phyloP scores from a whole-genome alignment of 257 asterid species.

The Fraxinus pennsylvanica region DNA sequence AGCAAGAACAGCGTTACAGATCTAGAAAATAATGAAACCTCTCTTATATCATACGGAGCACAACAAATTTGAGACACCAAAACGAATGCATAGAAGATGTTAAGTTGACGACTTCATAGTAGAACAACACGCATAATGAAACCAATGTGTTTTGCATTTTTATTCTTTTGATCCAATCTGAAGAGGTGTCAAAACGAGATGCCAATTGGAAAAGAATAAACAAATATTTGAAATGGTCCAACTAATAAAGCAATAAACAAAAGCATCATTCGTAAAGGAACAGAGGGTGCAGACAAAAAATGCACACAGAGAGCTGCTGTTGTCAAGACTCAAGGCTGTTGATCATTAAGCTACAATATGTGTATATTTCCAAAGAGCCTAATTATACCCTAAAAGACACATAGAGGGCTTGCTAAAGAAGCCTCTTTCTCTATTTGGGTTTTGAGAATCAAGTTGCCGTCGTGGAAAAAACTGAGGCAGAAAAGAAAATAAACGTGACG shows the following conservation, averaged over 20 bases:
- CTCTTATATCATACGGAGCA: slow-evolving; percentile 28
- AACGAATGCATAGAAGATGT: slow-evolving; percentile 13
- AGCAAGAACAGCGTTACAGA: slow-evolving; percentile 97
- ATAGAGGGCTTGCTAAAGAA: neutral
- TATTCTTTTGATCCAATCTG: neutral
- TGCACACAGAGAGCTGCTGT: neutral
- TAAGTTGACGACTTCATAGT: neutral
- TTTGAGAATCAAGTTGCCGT: too few species aligned
- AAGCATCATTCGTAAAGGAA: neutral
- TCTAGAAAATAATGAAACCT: slow-evolving; percentile 51
- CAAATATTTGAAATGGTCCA: neutral
- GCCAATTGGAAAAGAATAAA: neutral
- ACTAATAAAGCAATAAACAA: neutral
- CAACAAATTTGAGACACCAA: slow-evolving; percentile 25
- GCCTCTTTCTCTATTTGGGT: neutral
- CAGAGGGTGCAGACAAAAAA: neutral
- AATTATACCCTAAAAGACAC: neutral
- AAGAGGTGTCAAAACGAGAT: neutral
- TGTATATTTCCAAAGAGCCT: neutral
- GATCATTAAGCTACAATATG: neutral
- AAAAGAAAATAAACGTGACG: too few species aligned
- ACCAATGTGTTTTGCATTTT: neutral
- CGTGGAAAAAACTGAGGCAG: too few species aligned
- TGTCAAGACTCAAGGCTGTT: neutral
- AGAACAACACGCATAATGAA: neutral